Evolutionary conservation across 2,329 filamentous ascomycete genomes (phyloP), one percentile per base, ranked within the genome.

Genomic region (Colletotrichum tofieldiae): DNA sequence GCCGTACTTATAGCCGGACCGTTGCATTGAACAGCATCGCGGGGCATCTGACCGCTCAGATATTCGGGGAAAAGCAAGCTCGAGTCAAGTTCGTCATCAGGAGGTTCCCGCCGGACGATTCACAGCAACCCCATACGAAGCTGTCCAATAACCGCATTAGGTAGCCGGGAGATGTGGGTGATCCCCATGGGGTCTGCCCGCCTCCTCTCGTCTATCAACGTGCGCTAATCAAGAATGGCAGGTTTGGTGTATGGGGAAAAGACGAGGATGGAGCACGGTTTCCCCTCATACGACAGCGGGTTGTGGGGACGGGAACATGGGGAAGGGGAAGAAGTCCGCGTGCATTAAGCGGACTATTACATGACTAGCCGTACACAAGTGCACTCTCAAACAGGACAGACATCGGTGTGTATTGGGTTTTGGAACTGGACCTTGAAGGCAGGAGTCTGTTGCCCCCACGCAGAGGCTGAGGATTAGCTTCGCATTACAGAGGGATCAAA

Each of bases 1-100:
- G 29, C 39, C 37, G 35, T 59, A 68, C 69, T 68, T 72, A 72
- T 64, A 72, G 39, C 32, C 52, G 32, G 7, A 37, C 56, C 47
- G 29, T 32, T 45, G 23, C 41, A 54, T 43, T 5, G 23, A 7
- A 7, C 43, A n/a, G n/a, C 51, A 52, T 67, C 43, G n/a, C 23
- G 18, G 39, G 9, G 20, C 45, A 37, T 8, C 39, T 41, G 39
- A 35, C 39, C 64, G 68, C 51, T 43, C 37, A 29, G 37, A 54
- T 37, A 16, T 29, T 23, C 61, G 54, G 51, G 32, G 32, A 29
- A 62, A 37, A 41, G 51, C 26, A 29, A 41, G 51, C 49, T 62
- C 49, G 51, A 49, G 43, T 49, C 52, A 59, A 39, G 32, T n/a
- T 37, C 65, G 69, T 54, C 65, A 71, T 71, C 26, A 14, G 47